Percentiles rank a stretch among this genome's conserved stretches.
Conservation (phyloP, 805 yeast species). For the Debaryomyces maramus region DNA sequence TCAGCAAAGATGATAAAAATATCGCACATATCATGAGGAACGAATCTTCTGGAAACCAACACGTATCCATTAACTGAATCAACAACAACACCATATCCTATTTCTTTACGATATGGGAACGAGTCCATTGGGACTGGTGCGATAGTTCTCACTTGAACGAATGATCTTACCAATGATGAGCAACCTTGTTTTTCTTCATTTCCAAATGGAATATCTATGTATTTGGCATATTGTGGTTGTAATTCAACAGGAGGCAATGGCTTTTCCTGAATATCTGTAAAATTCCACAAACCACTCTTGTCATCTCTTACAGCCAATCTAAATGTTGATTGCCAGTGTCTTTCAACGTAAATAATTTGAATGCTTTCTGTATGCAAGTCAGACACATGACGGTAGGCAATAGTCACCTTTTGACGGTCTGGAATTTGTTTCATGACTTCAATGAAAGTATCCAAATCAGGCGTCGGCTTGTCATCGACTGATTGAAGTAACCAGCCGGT, state of each 20-base stretch:
- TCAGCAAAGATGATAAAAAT: slow-evolving; percentile 81
- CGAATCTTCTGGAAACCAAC: slow-evolving; percentile 70
- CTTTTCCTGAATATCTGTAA: slow-evolving; percentile 52
- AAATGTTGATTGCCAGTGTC: slow-evolving; percentile 81
- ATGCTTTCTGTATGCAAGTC: slow-evolving; percentile 76
- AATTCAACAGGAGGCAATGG: slow-evolving; percentile 57
- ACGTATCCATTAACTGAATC: slow-evolving; percentile 82
- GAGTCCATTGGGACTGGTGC: slow-evolving; percentile 78
- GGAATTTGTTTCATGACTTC: slow-evolving; percentile 78
- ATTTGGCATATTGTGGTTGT: slow-evolving; percentile 63
- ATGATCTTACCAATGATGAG: slow-evolving; percentile 58
- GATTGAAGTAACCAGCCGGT: slow-evolving; percentile 82
- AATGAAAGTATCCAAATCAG: slow-evolving; percentile 72
- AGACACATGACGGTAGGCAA: slow-evolving; percentile 71
- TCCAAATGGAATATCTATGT: slow-evolving; percentile 66
- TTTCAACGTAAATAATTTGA: slow-evolving; percentile 68
- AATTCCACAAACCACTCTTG: slow-evolving; percentile 57
- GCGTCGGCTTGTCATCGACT: slow-evolving; percentile 71
- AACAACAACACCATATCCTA: slow-evolving; percentile 75
- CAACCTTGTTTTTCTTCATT: slow-evolving; percentile 44
- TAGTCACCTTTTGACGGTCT: slow-evolving; percentile 68
- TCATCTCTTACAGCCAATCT: slow-evolving; percentile 65
- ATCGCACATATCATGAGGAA: slow-evolving; percentile 83
- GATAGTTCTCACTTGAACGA: slow-evolving; percentile 67
- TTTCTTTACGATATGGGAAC: slow-evolving; percentile 57